Base-by-base conservation (phyloP, 1,284 basidiomycete species). In the Lignosus rhinocerotis region DNA sequence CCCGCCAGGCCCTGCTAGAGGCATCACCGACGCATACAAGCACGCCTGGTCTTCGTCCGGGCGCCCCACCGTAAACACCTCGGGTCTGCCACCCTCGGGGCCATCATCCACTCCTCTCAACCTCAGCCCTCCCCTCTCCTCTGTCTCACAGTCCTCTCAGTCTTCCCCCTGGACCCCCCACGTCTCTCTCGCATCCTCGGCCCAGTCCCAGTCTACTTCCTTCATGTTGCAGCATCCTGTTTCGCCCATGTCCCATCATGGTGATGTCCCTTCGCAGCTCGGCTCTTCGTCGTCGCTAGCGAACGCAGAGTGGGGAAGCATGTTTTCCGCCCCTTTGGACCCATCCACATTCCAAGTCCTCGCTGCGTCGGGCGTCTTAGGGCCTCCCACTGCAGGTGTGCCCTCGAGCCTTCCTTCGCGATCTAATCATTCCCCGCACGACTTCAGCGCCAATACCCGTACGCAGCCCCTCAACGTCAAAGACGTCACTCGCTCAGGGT, bases 241-340 rank as follows among this genome's bases (percentile, higher is more conserved):
- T 39, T 59, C 62, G 19, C 59, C 67, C 46, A 59, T 64, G 58
- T 56, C 66, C 50, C 68, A 68, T 48, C 60, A 66, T 38, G 55
- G 61, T 43, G 70, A 70, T 53, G 45, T 60, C 11, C 59, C 66
- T 34, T 61, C 55, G 38, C 67, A 67, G 48, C 66, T 72, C 57
- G 59, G 65, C 61, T 55, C 69, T 43, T 70, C 70, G 61, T 71
- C 74, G 6, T 55, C 74, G 39, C 54, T 76, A 51, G 67, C 73
- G 31, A 70, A 62, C 61, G 72, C 76, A 45, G 83, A 86, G 58
- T 88, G 86, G 85, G 72, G 69, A 47, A 73, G 75, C 62, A 59
- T 88, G 19, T 85, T 88, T 66, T 77, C 85, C 36, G 67, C 78
- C 8, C 85, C 87, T 1, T 73, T 87, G 56, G 78, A 85, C 59